phyloP scores from a whole-genome alignment of 805 yeast species.

The Trichomonascus vanleenenianus region DNA sequence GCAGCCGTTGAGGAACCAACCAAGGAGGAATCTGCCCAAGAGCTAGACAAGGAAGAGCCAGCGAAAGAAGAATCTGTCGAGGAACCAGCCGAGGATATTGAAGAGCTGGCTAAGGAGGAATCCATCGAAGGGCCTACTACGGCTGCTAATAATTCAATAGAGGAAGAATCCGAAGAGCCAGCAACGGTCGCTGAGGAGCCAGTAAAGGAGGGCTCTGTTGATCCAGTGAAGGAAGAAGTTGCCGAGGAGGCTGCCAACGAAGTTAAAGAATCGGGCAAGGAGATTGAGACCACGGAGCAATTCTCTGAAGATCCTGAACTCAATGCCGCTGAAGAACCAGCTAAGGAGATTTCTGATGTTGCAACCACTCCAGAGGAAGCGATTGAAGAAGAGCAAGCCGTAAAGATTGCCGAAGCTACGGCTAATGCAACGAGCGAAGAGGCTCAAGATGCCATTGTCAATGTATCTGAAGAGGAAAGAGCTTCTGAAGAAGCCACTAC shows the following conservation, averaged over 20 bases:
- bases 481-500: conserved; percentile 5
- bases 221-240: background rate
- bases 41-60: no score
- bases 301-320: no score
- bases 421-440: no score
- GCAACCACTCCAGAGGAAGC: conserved; percentile 1
- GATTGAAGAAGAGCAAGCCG: background rate
- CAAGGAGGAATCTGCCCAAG: no score
- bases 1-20: no score
- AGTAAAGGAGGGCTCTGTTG: no score
- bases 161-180: background rate
- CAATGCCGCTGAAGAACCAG: background rate
- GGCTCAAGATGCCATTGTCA: no score
- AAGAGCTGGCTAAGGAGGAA: background rate
- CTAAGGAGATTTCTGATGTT: background rate
- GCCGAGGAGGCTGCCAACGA: background rate
- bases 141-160: background rate
- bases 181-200: background rate
- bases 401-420: no score
- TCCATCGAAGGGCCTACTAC: background rate
- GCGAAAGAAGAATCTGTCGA: conserved; percentile 1
- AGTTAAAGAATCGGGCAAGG: background rate
- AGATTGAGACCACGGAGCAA: no score
- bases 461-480: no score
- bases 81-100: background rate